Conservation (phyloP, 345 rosid species). For the Geranium brycei region DNA sequence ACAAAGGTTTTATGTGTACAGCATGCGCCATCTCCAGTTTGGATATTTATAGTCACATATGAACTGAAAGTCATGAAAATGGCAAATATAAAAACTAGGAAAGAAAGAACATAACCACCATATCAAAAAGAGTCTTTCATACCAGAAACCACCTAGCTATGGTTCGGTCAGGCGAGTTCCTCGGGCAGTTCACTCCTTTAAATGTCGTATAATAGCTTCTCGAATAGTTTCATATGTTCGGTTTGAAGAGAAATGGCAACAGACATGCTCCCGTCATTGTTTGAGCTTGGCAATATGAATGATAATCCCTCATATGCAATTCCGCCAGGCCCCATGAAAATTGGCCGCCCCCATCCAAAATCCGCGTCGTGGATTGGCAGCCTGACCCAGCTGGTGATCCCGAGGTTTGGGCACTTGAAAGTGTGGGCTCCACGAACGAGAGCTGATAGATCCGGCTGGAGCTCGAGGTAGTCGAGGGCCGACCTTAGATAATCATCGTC, state of each 20-base stretch:
- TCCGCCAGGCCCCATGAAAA: constrained; percentile 36
- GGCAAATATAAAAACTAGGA: too few relatives aligned
- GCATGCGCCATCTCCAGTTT: background rate
- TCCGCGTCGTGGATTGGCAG: constrained; percentile 31
- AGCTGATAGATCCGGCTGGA: constrained; percentile 33
- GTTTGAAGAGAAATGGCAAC: constrained; percentile 41
- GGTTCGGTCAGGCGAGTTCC: background rate
- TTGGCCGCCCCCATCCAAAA: constrained; percentile 65
- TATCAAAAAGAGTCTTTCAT: background rate
- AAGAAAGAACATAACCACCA: background rate
- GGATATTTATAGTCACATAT: background rate
- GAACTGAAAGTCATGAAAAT: background rate
- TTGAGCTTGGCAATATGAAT: constrained; percentile 25
- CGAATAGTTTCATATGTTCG: constrained; percentile 40
- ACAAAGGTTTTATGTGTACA: background rate
- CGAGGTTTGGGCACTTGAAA: constrained; percentile 45
- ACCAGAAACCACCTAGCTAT: background rate
- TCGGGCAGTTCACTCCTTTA: constrained; percentile 1
- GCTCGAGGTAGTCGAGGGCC: constrained; percentile 82
- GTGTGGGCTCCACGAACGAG: constrained; percentile 35
- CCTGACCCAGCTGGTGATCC: constrained; percentile 32
- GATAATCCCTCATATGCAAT: constrained; percentile 37
- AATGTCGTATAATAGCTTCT: constrained; percentile 37
- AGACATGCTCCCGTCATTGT: constrained; percentile 42
- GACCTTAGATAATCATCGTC: constrained; percentile 76